Conservation (phyloP, 805 yeast genomes). For the Sugiyamaella smithiae region DNA sequence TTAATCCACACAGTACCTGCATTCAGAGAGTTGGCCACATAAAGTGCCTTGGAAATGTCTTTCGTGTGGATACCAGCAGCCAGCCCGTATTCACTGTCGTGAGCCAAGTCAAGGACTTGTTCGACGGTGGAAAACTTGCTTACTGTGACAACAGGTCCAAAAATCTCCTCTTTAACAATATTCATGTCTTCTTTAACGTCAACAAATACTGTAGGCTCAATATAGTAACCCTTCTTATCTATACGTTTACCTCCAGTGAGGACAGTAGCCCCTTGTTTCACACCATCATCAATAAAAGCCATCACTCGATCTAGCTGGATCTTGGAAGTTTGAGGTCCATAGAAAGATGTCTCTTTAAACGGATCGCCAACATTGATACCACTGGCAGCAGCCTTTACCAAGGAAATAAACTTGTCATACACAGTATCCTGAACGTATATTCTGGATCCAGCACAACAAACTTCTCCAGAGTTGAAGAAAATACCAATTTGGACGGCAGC, state of each 20-base stretch:
- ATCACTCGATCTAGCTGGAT: slow-evolving; percentile 73
- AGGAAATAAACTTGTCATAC: slow-evolving; percentile 67
- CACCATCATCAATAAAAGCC: slow-evolving; percentile 71
- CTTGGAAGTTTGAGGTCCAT: slow-evolving; percentile 88
- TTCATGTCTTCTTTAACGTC: slow-evolving; percentile 64
- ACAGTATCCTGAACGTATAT: slow-evolving; percentile 79
- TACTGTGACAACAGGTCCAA: slow-evolving; percentile 80
- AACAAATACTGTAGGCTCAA: slow-evolving; percentile 73
- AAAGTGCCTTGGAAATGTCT: slow-evolving; percentile 62
- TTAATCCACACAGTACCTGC: slow-evolving; percentile 73
- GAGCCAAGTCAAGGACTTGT: slow-evolving; percentile 67
- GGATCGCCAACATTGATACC: slow-evolving; percentile 60
- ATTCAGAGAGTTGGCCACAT: slow-evolving; percentile 55
- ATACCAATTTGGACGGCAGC: slow-evolving; percentile 74
- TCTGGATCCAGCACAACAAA: slow-evolving; percentile 93
- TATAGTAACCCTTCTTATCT: slow-evolving; percentile 54
- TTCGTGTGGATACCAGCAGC: slow-evolving; percentile 78
- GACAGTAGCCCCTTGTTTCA: slow-evolving; percentile 77
- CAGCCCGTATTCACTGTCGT: slow-evolving; percentile 72
- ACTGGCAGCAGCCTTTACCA: slow-evolving; percentile 53
- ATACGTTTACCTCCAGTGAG: slow-evolving; percentile 71
- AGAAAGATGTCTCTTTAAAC: slow-evolving; percentile 66
- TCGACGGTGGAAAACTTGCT: slow-evolving; percentile 61
- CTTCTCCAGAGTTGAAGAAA: slow-evolving; percentile 92
- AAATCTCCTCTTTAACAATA: slow-evolving; percentile 77